A percentile compares a stretch with the other conserved stretches of the same genome.
Conservation (phyloP, 1,139 yeast species). For the Candida sojae region DNA sequence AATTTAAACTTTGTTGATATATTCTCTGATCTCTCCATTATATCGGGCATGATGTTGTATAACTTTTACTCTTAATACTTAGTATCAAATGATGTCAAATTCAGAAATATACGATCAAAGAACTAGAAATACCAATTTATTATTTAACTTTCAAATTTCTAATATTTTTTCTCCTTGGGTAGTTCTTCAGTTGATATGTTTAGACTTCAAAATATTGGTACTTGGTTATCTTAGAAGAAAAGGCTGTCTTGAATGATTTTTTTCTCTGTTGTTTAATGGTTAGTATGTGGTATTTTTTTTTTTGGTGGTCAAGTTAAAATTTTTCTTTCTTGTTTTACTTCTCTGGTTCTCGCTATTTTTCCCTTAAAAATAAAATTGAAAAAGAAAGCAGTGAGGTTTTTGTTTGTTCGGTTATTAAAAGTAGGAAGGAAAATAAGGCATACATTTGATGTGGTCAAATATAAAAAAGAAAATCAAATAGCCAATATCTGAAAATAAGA, state of each 20-base stretch:
- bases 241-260: slow-evolving; percentile 2
- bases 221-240: not conserved
- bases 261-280: not conserved
- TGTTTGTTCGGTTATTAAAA: not conserved
- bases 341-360: not conserved
- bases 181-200: too few species aligned
- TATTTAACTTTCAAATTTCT: too few species aligned
- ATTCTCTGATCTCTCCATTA: slow-evolving; percentile 7
- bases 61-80: not conserved
- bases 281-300: slow-evolving; percentile 1
- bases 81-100: not conserved
- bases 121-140: too few species aligned
- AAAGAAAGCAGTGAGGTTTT: not conserved
- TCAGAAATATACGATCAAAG: too few species aligned
- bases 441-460: not conserved
- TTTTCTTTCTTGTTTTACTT: not conserved
- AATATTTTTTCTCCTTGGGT: too few species aligned
- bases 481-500: too few species aligned
- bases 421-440: not conserved
- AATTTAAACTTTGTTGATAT: slow-evolving; percentile 13
- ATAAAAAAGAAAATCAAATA: not conserved
- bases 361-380: not conserved
- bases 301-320: slow-evolving; percentile 1
- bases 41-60: slow-evolving; percentile 4
- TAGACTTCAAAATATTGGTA: not conserved